Percentiles rank a stretch among this genome's conserved stretches.
Evolutionary conservation across 2,329 filamentous ascomycete species (phyloP).

Genomic region (Fusarium sp.): DNA sequence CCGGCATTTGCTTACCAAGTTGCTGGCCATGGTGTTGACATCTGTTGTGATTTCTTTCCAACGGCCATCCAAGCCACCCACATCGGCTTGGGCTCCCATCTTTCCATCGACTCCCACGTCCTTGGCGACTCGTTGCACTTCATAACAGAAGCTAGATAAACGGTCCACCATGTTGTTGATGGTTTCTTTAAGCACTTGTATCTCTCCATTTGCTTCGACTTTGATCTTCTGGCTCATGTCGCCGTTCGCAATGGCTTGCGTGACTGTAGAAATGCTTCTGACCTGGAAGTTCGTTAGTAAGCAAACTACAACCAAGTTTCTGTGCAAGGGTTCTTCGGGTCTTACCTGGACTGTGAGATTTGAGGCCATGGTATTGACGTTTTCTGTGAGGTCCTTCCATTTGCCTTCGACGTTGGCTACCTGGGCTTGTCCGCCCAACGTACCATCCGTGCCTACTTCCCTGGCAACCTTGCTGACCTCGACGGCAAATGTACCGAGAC

Average conservation of each 20-base stretch:
- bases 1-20: constrained; percentile 62
- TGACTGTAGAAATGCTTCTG: constrained; percentile 92
- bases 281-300: constrained; percentile 65
- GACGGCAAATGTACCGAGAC: constrained; percentile 94
- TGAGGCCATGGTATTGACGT: constrained; percentile 83
- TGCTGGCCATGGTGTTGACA: constrained; percentile 91
- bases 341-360: constrained; percentile 76
- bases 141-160: constrained; percentile 94
- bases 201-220: constrained; percentile 95
- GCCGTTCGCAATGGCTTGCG: constrained; percentile 93
- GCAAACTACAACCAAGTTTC: not conserved
- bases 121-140: constrained; percentile 94
- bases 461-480: constrained; percentile 96
- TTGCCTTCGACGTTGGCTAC: constrained; percentile 97
- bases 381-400: constrained; percentile 96
- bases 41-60: constrained; percentile 99
- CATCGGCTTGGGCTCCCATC: constrained; percentile 97
- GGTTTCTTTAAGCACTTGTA: constrained; percentile 92
- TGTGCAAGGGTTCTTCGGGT: not conserved
- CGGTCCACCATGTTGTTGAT: constrained; percentile 99
- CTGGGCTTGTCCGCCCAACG: constrained; percentile 91
- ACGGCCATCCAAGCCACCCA: constrained; percentile 90
- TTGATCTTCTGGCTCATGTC: constrained; percentile 97
- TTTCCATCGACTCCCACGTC: constrained; percentile 98
- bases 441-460: constrained; percentile 96